Base-by-base conservation (phyloP, 495 filamentous ascomycete genomes). In the Cairneyella variabilis region DNA sequence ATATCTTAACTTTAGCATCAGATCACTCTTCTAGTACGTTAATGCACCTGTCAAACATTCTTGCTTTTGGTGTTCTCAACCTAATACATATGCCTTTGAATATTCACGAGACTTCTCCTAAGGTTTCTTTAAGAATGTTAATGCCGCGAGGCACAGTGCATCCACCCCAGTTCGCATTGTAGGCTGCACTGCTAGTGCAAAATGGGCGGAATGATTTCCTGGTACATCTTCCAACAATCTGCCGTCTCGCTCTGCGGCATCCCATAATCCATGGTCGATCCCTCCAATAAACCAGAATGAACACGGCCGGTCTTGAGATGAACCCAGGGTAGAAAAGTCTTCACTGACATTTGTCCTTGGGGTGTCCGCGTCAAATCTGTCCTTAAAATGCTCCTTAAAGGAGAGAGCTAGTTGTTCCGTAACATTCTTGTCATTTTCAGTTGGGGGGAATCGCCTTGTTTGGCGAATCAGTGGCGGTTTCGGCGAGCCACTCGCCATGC, bases 221-320 rank as follows among this genome's bases (percentile, higher is more conserved):
- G 78, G 72, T 28, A 79, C 59, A 39, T 70, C 51, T 30, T 69
- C 42, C 9, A 72, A 44, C 9, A 72, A 44, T 37, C 54, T 74
- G 0, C 71, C 76, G 32, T 74, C 67, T 12, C 39, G 60, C 48
- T 73, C 69, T 25, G 66, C 32, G 14, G 56, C 25, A 28, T 63
- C 48, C 60, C 60, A 63, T 11, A 46, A 10, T 8, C 12, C 56
- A n/a, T 34, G 6, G 14, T 59, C 73, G 12, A 71, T 67, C 0
- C 80, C 78, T 4, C 82, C 82, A 62, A 73, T 80, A 44, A 70
- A 64, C 70, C 75, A 85, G 64, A 80, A 81, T 9, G 68, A 68
- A 64, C 69, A 76, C 17, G 80, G 81, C 27, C 64, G 65, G 0
- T 65, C 69, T 1, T 71, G 69, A 1, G 52, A 69, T 3, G 70